Evolutionary conservation across 495 filamentous ascomycete species (phyloP), one percentile per base, ranked within the genome.

Genomic region (Tuber borchii): DNA sequence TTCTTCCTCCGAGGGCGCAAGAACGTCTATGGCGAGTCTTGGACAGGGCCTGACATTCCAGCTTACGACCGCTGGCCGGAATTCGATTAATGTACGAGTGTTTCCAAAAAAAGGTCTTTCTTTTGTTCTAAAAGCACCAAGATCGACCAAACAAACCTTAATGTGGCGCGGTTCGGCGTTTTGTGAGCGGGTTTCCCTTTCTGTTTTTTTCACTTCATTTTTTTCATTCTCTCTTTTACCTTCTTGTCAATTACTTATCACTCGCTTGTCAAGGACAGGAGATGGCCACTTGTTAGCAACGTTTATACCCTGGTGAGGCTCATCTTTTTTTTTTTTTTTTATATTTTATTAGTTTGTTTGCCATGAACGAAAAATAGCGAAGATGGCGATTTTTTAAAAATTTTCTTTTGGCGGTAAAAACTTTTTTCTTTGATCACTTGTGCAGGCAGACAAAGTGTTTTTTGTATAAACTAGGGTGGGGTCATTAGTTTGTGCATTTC

Each of bases 1-100:
- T 89, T 87, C 82, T 87, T 89, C 76, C 77, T 79, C 0, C 84
- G 86, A 43, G 73, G 78, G 10, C 83, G 88, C 19, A 84, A 82
- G 34, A 89, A 89, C 78, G 81, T 83, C 0, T 89, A 89, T 76
- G 87, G 88, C 40, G 88, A 89, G 81, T 82, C 84, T 51, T 89
- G 88, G 88, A 75, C 74, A 2, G 88, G 88, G 0, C 87, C 87
- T 20, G 56, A 70, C 43, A 69, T 83, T 39, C 22, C 65, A 22
- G 31, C 73, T 22, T 83, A 82, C 39, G 72, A 81, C n/a, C 74
- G 78, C 37, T 82, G 82, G 82, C 75, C 75, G 9, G 82, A 83
- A 74, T 83, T 83, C 71, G 82, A 83, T 48, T 83, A 43, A 75
- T 69, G 56, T 19, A 19, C 26, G 26, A 65, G 56, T 65, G 26